These are phyloP conservation scores for Trichoderma sp. DNA, from an alignment of 2,329 filamentous ascomycete species.

Conservation along the genomic window DNA sequence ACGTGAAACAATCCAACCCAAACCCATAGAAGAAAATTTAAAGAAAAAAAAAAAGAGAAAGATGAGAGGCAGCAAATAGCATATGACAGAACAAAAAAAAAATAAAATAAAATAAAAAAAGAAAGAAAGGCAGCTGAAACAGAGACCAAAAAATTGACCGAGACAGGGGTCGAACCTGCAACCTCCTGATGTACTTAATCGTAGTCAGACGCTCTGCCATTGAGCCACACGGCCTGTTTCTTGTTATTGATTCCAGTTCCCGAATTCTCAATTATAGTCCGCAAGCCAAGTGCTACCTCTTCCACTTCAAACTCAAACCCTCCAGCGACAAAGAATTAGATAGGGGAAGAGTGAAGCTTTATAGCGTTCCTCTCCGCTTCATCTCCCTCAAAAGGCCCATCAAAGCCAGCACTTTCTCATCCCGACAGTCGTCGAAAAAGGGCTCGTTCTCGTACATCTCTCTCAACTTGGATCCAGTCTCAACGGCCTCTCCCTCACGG, in stretches of 20 bases:
- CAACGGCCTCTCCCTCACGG: slow-evolving; percentile 24
- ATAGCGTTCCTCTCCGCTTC: slow-evolving; percentile 20
- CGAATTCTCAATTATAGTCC: background rate
- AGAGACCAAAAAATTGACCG: slow-evolving; percentile 14
- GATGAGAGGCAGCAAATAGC: background rate
- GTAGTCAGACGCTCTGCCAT: slow-evolving; percentile 20
- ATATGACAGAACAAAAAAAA: background rate
- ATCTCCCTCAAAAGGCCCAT: slow-evolving; percentile 20
- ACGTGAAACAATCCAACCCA: background rate
- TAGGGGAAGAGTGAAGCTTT: background rate
- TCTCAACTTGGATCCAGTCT: slow-evolving; percentile 26
- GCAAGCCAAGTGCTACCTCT: background rate
- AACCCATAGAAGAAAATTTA: background rate
- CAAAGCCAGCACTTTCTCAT: slow-evolving; percentile 22
- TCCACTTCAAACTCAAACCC: background rate
- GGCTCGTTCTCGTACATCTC: slow-evolving; percentile 31
- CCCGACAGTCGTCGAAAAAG: slow-evolving; percentile 25
- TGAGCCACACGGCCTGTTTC: slow-evolving; percentile 18
- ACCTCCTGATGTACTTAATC: slow-evolving; percentile 18
- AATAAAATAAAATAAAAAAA: too few relatives aligned
- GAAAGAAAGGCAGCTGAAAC: background rate
- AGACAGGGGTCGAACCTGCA: slow-evolving; percentile 20
- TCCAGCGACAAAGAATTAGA: background rate
- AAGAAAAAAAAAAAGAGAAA: background rate
- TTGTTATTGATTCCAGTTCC: background rate